These are phyloP conservation scores for Podila verticillata DNA, from an alignment of 192 early-diverging fungal genomes.

Conservation along the genomic window DNA sequence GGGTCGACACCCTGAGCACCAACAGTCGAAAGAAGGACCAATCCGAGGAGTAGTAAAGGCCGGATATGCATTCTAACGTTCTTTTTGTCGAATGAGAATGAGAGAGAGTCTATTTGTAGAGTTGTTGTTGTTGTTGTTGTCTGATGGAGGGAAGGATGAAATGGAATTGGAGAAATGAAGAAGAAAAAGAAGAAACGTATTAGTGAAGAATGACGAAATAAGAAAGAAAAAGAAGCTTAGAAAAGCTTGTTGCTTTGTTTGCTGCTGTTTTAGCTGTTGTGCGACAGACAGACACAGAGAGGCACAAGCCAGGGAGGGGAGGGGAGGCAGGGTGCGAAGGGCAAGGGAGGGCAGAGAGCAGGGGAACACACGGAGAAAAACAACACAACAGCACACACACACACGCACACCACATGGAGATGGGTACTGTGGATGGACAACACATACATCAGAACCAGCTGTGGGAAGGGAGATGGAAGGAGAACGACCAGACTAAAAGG, in stretches of 20 bases:
- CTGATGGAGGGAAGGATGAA: neutral
- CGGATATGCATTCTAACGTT: neutral
- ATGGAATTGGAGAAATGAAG: neutral
- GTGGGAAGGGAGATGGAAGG: neutral
- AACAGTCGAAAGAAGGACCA: neutral
- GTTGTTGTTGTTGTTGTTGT: neutral
- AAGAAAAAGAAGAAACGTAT: too few relatives aligned
- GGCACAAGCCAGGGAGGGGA: neutral
- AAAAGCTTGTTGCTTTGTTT: neutral
- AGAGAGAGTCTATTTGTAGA: too few relatives aligned
- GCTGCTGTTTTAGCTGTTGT: neutral
- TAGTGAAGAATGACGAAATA: too few relatives aligned
- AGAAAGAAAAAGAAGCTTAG: too few relatives aligned
- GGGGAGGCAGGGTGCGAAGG: neutral
- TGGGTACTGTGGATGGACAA: too few relatives aligned
- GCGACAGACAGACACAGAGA: too few relatives aligned
- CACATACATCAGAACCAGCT: too few relatives aligned
- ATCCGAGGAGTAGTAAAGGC: neutral
- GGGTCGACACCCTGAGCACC: neutral
- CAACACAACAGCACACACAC: too few relatives aligned
- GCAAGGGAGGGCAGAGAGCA: neutral
- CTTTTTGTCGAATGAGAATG: neutral
- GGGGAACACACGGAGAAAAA: neutral
- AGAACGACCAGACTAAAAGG: neutral
- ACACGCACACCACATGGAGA: too few relatives aligned